Conservation (phyloP, 2,329 filamentous ascomycete genomes). For the Colletotrichum melonis region DNA sequence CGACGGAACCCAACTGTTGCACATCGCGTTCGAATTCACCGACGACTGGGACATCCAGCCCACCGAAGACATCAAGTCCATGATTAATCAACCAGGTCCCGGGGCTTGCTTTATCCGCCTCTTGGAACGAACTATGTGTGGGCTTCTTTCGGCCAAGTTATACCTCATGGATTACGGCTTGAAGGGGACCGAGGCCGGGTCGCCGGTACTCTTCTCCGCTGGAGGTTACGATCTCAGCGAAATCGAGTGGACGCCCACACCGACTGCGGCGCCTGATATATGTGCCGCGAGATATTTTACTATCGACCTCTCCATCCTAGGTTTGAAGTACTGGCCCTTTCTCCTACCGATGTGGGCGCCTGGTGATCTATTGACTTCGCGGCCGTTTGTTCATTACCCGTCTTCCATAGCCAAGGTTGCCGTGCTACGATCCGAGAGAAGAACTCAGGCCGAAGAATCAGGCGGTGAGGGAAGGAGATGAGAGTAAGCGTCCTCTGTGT, state of each 20-base stretch:
- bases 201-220: background rate
- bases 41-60: background rate
- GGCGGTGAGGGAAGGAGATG: no score
- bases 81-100: background rate
- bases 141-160: background rate
- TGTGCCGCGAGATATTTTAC: no score
- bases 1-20: background rate
- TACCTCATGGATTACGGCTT: background rate
- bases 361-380: no score
- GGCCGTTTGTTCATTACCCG: no score
- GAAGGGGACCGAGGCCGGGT: background rate
- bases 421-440: no score
- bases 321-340: no score
- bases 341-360: no score
- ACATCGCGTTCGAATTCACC: background rate
- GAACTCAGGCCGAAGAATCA: no score
- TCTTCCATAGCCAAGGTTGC: no score
- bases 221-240: background rate
- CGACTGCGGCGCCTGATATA: no score
- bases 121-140: background rate
- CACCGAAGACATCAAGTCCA: background rate
- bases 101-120: background rate
- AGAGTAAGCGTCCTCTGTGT: no score
- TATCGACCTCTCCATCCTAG: no score
- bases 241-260: background rate